These are phyloP conservation scores for Macaranga tanarius DNA, from an alignment of 441 rosid species.

Conservation along the genomic window DNA sequence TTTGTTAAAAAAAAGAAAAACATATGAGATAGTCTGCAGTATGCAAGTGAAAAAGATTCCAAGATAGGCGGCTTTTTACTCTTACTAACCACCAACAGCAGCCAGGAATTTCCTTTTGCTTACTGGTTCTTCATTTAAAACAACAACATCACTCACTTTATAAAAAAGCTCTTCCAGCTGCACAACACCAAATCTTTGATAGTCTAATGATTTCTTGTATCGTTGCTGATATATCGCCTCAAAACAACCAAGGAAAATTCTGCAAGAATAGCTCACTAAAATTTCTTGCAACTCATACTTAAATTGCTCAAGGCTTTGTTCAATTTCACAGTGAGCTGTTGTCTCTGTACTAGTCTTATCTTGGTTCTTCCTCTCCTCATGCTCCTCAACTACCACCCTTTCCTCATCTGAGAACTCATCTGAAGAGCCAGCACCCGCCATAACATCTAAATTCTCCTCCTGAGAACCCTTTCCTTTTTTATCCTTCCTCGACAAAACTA, in stretches of 20 bases:
- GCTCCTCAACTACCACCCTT: conserved; percentile 45
- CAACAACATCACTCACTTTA: conserved; percentile 65
- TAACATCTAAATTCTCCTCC: conserved; percentile 34
- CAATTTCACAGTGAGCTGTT: conserved; percentile 23
- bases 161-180: conserved; percentile 72
- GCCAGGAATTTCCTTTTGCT: conserved; percentile 61
- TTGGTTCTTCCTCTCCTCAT: conserved; percentile 38
- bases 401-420: conserved; percentile 78
- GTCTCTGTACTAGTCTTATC: conserved; percentile 25
- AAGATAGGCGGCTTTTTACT: conserved; percentile 18
- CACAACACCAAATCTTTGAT: conserved; percentile 54
- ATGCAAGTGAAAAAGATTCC: conserved; percentile 11
- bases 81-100: conserved; percentile 47
- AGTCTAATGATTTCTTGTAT: conserved; percentile 68
- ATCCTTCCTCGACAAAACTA: conserved; percentile 50
- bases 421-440: conserved; percentile 47
- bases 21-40: conserved; percentile 17
- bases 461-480: conserved; percentile 51
- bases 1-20: neutral
- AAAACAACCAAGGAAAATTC: conserved; percentile 64
- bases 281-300: conserved; percentile 83
- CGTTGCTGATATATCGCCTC: conserved; percentile 78
- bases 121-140: conserved; percentile 64
- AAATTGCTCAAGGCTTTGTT: conserved; percentile 54
- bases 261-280: conserved; percentile 80